Evolutionary conservation across 176 grass and related monocot genomes (phyloP), one percentile per base, ranked within the genome.

Genomic region (Oryza nivara): DNA sequence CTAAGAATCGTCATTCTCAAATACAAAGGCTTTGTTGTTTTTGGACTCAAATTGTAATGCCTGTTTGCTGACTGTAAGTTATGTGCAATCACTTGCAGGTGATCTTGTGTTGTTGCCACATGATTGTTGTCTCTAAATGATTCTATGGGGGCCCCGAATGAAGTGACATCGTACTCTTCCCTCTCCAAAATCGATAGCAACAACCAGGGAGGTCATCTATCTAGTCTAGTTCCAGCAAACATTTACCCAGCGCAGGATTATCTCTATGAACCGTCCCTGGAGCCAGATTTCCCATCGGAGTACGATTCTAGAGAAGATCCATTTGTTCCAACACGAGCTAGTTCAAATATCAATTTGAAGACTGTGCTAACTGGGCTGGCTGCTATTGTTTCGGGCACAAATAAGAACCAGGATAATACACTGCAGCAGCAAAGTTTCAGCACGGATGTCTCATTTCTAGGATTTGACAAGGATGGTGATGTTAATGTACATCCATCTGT

Each of bases 371-470:
- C 84, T 60, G 96, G 96, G 17, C 51, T 99, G 20, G 80, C 81
- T 36, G 80, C 93, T 7, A 96, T 96, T 26, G 78, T 96, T 17
- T 79, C 78, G 0, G 81, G 93, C 11, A 36, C 70, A 74, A 91
- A 60, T 46, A 92, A 87, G 56, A 67, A 60, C 1, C 64, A 52
- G 36, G 86, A 14, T 45, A 41, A 49, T 70, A 60, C 71, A 20
- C 32, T 30, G 10, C 79, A 81, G 45, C 51, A 80, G 79, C 72
- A 89, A 76, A 36, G 70, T 76, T 76, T 72, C 13, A 95, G 80
- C 78, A 77, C 88, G 6, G 85, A 85, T 75, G 86, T 99, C 51
- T 99, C 96, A 20, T 99, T 99, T 85, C 75, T 99, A 26, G 84
- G 81, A 34, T 66, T 78, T 80, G 87, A 85, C 78, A 87, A 81